Base-by-base conservation (phyloP, 129 eudicot species). In the Cynara cardunculus region DNA sequence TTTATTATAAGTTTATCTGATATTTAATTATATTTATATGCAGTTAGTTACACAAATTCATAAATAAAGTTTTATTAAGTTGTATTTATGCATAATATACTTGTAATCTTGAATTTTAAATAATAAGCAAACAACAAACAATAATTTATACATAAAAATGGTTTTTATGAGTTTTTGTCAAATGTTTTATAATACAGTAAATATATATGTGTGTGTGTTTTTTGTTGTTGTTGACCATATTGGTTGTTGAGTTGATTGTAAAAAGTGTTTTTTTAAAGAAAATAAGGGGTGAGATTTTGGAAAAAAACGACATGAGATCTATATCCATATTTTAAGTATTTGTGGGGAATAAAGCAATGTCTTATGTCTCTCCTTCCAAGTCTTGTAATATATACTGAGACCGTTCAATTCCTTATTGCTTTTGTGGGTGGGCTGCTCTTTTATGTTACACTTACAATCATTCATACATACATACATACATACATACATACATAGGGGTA, bases 401-500 rank as follows among this genome's bases (percentile, higher is more conserved):
- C 37, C 27, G 65, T 35, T 64, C 25, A 34, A 62, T 24, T 76
- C 13, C 13, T 62, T 19, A 61, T 65, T 65, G 73, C 65, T 65
- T 66, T 77, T 77, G 65, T 66, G 26, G 39, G 65, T 77, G 73
- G 72, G 39, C 68, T 13, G 4, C 26, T 61, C 71, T 19, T 61
- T 11, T 16, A 32, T 32, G 18, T 61, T 69, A 31, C 71, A 32
- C 39, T 59, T 14, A 16, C 49, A 35, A 31, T 35, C 0, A 1
- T 5, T 5, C 41, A 39, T 16, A 0, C 0, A 9, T 31, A n/a
- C n/a, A n/a, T n/a, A n/a, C n/a, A n/a, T n/a, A n/a, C n/a, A n/a
- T n/a, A n/a, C n/a, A n/a, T n/a, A n/a, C n/a, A n/a, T n/a, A n/a
- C n/a, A n/a, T n/a, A n/a, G n/a, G n/a, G n/a, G n/a, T n/a, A n/a